Evolutionary conservation across 176 grass and related monocot genomes (phyloP), one percentile per base, ranked within the genome.

Genomic region (Phyllostachys edulis): DNA sequence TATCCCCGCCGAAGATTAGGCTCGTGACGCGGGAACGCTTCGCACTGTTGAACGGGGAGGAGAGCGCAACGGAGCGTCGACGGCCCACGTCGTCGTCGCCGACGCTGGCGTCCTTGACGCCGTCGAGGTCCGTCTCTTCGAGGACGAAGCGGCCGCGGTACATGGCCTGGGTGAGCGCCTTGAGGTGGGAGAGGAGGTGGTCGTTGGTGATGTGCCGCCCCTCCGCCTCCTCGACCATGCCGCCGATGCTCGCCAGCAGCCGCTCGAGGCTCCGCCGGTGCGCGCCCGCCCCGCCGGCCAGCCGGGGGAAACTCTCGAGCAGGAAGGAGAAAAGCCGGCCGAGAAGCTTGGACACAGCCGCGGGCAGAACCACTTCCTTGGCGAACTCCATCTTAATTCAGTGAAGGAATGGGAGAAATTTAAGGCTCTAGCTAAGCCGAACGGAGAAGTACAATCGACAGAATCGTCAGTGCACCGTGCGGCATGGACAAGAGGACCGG

Each of bases 151-250:
- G 81, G 47, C 75, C 87, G 51, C 87, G 87, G 81, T 84, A 89
- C 76, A 84, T 84, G 47, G 49, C 87, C 0, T 21, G 39, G 49
- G 60, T 80, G 60, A 89, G 81, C 75, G 27, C 75, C 87, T 84
- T 73, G 27, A 89, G 81, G 47, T 84, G 60, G 41, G 47, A 73
- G 61, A 89, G 87, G 0, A 89, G 69, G 69, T 89, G 82, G 3
- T 75, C 23, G 82, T 89, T 89, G 76, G 82, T 85, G 76, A 89
- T 89, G 76, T 85, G 87, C 15, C 82, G 76, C 12, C 87, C 76
- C 82, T 89, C 82, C 27, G 87, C 87, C 76, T 85, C 87, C 87
- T 89, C 87, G 5, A 89, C 61, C 27, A 57, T 75, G 76, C 47
- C 66, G 69, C 76, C 69, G 29, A 89, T 89, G 69, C 27, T 85